Percentiles rank a stretch among this genome's conserved stretches.
Conservation (phyloP, 1,284 basidiomycete genomes). For the Ganoderma meredithae region DNA sequence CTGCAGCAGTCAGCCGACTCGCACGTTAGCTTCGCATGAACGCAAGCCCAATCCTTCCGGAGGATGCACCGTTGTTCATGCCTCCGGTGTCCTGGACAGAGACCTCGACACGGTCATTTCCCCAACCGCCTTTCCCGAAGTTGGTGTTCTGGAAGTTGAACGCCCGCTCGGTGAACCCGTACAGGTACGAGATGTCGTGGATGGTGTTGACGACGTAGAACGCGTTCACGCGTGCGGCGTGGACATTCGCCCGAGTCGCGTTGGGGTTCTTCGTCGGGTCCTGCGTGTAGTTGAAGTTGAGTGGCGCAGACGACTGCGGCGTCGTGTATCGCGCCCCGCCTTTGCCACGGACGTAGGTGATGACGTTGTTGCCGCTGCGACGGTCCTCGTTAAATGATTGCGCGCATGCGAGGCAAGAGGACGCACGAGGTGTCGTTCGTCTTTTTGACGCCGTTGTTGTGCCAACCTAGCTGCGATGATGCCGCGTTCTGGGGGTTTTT, state of each 20-base stretch:
- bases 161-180: slow-evolving; percentile 46
- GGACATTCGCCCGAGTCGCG: slow-evolving; percentile 44
- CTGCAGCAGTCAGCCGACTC: background rate
- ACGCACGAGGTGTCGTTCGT: slow-evolving; percentile 37
- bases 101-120: slow-evolving; percentile 50
- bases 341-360: slow-evolving; percentile 45
- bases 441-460: slow-evolving; percentile 44
- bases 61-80: slow-evolving; percentile 44
- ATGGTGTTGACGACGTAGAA: slow-evolving; percentile 61
- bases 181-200: slow-evolving; percentile 57
- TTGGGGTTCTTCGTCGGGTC: slow-evolving; percentile 38
- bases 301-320: slow-evolving; percentile 40
- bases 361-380: slow-evolving; percentile 48
- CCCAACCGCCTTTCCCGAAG: slow-evolving; percentile 49
- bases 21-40: background rate
- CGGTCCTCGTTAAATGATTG: no score
- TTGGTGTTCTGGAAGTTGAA: slow-evolving; percentile 58
- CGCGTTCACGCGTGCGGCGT: slow-evolving; percentile 57
- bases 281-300: slow-evolving; percentile 49
- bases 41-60: no score
- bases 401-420: background rate
- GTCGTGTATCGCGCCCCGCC: slow-evolving; percentile 28
- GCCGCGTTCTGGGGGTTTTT: slow-evolving; percentile 49
- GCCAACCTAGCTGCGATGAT: slow-evolving; percentile 60
- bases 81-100: slow-evolving; percentile 49